phyloP scores from a whole-genome alignment of 2,329 filamentous ascomycete genomes.

The Aspergillus aculeatus region DNA sequence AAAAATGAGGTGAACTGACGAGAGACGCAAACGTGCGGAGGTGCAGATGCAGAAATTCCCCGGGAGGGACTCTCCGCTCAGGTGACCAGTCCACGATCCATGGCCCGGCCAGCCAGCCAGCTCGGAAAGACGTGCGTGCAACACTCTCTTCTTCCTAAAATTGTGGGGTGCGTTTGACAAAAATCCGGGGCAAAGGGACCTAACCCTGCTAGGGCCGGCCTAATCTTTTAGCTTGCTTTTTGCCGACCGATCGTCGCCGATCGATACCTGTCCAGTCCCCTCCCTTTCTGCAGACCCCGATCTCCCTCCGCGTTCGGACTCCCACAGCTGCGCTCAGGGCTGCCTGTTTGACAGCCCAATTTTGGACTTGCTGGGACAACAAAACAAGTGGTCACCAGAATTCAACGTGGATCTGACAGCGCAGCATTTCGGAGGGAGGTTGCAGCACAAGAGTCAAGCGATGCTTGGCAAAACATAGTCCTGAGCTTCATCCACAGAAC shows the following conservation, averaged over 20 bases:
- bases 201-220: background rate
- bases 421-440: no score
- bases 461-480: no score
- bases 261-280: background rate
- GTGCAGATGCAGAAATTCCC: background rate
- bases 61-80: background rate
- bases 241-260: background rate
- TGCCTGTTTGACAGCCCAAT: background rate
- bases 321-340: background rate
- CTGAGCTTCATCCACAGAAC: no score
- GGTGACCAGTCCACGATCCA: background rate
- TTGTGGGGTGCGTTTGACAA: background rate
- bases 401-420: no score
- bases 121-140: background rate
- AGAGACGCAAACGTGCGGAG: no score
- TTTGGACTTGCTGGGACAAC: background rate
- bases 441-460: no score
- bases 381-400: no score
- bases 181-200: background rate
- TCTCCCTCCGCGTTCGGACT: background rate
- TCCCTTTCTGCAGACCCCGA: background rate
- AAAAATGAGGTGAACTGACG: background rate
- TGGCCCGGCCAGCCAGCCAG: background rate
- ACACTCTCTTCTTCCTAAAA: no score
- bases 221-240: background rate